Base-by-base conservation (phyloP, 176 grass and related monocot species). In the Zoysia pacifica region DNA sequence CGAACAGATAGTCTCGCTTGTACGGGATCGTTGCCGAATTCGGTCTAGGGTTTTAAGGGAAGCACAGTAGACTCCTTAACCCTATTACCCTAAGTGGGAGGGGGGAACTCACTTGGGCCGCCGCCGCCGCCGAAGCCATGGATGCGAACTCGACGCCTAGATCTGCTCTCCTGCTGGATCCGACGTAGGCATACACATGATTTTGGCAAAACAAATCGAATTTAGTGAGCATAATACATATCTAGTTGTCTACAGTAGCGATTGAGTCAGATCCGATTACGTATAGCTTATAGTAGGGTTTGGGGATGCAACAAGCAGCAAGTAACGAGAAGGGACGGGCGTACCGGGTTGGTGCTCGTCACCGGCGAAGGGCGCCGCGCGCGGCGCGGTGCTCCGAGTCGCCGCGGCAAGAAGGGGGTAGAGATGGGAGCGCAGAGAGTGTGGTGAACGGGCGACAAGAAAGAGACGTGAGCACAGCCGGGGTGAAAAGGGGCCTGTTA, bases 61-160 rank as follows among this genome's bases (percentile, higher is more conserved):
- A 28, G 28, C 28, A 28, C 28, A 28, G 28, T 28, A 28, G 28
- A 28, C 28, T 28, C 28, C 28, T 28, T 28, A 28, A 28, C 28
- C 28, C 28, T 28, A 28, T 28, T 28, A 28, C 28, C 28, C 28
- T 28, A 28, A 28, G 28, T 28, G 28, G 28, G 28, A 28, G 28
- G 44, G 2, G 48, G 5, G 48, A 7, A 45, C 50, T 89, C 49
- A 77, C 82, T 58, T 76, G 86, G 56, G 80, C 59, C 42, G 82
- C 67, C 78, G 81, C 28, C 28, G 28, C 81, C 70, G 87, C 78
- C 78, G 82, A 81, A 62, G 67, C 82, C 90, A 78, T 87, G 63
- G 62, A 10, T 46, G 50, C 44, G 49, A 40, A 49, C 15, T 28
- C 16, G 43, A 64, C 83, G 28, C 90, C 90, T 88, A 88, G 79